Evolutionary conservation across 345 rosid genomes (phyloP), one percentile per base, ranked within the genome.

Genomic region (Lepidium sativum): DNA sequence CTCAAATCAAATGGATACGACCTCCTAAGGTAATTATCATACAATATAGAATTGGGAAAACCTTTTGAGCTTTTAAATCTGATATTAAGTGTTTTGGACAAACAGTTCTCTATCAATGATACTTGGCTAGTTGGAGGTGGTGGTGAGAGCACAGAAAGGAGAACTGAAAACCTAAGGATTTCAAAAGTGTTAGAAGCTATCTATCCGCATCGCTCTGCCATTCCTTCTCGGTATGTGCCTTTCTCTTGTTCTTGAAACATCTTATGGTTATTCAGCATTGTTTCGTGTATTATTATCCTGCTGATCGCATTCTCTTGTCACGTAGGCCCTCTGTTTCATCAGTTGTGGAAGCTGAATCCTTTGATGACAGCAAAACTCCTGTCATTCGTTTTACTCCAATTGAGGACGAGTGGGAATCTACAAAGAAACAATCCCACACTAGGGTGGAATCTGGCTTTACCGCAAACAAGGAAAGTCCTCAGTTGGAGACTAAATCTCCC

Each of bases 111-210:
- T 20, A 3, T 81, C 60, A 57, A 45, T 40, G 48, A 34, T 6
- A 6, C 47, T 57, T 85, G 86, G 88, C 60, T 10, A 0, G 77
- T 87, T 32, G 80, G 71, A 4, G 72, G 75, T 43, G 89, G 86
- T 45, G 86, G 79, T 45, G 88, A 85, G 65, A 87, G 92, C 63
- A 39, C 63, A 11, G 90, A 87, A 61, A 60, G 50, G 6, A 35
- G 18, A 55, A 65, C 65, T 51, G 81, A 89, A 72, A 60, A 72
- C 21, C 60, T 60, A 17, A 76, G 95, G 52, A 86, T 71, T 57
- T 34, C 71, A 6, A 81, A 72, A 42, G 75, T 73, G 54, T 71
- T 79, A 42, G 85, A 82, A 82, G 84, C 82, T 11, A 31, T 81
- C 35, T 87, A 85, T 54, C 89, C 88, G 0, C 74, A 59, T 23